Base-by-base conservation (phyloP, 1,284 basidiomycete genomes). In the Agroathelia rolfsii region DNA sequence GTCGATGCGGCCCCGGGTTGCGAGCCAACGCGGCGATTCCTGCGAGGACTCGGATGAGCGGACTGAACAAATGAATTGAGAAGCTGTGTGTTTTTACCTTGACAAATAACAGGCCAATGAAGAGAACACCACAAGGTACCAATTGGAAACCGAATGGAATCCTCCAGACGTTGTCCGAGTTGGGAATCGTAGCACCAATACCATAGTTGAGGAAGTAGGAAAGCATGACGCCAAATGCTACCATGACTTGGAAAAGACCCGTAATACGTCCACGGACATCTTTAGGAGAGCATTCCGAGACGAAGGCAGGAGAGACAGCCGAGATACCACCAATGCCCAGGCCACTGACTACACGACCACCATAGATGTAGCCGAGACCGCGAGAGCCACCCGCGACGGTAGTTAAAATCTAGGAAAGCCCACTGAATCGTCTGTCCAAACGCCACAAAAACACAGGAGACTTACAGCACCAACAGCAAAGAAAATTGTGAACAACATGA, bases 161-260 rank as follows among this genome's bases (percentile, higher is more conserved):
- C 30, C 72, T 62, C 82, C 82, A 86, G 6, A 84, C 59, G 11
- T 58, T 58, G 0, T 64, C 50, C 7, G 68, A 66, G 2, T 53
- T 47, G 1, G 48, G 38, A 39, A 75, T 59, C 46, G 81, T 70
- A 24, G 73, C 44, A 15, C 69, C 62, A 30, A 82, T 64, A 8
- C 77, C 81, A 34, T 78, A 68, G 45, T 84, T 82, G 41, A 82
- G 64, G 50, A 82, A 84, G 52, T 84, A 85, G 0, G 77, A 80
- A 28, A 84, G 59, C 77, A 83, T 82, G 37, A 82, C 78, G 21
- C 79, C 79, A 29, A 69, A 51, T 11, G 77, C 75, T 23, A 86
- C 81, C 69, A 86, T 77, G 53, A 89, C 75, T 50, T 90, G 85
- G 66, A 88, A 86, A 17, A 83, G 48, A 25, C 81, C 78, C 0